Evolutionary conservation across 495 filamentous ascomycete genomes (phyloP), one percentile per base, ranked within the genome.

Genomic region (Aspergillus kassunensis): DNA sequence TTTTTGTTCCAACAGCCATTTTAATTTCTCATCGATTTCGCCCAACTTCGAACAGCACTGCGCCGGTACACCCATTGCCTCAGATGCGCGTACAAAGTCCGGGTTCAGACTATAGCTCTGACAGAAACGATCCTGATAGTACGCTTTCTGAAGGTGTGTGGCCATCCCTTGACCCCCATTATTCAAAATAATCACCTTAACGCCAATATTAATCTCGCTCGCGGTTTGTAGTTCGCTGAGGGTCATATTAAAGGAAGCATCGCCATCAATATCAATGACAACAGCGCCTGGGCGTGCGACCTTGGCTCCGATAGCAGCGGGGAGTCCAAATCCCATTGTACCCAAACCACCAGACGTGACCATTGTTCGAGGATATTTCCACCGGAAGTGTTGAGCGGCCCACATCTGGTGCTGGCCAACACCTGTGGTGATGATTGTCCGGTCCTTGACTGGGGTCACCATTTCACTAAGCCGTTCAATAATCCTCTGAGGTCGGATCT

Each of bases 391-490:
- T 70, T 97, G 90, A 7, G 90, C 91, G 8, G 87, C 75, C 92
- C 92, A 96, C 92, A 97, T 97, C 71, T 96, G 92, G 66, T 97
- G 91, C 65, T 96, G 91, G 29, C 92, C 91, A 25, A 96, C 91
- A 59, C 91, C 91, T 1, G 91, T 97, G 5, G 90, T 70, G 63
- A 97, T 93, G 62, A 93, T 81, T 10, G 88, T 93, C 46, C 82
- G 73, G 10, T 92, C 74, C 64, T 96, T 93, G 49, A 84, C 80
- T 55, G 81, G 58, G 2, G 79, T 82, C 1, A 86, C 89, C 15
- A 91, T 73, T 19, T 86, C 80, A 63, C 82, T 89, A 30, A 97
- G 80, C 62, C 85, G 85, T 63, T 91, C 81, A 45, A 97, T 91
- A 44, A 96, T 73, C n/a, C 80, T 77, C 71, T 97, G 91, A 2